Conservation (phyloP, 805 yeast genomes). For the Cyberlindnera mississippiensis region DNA sequence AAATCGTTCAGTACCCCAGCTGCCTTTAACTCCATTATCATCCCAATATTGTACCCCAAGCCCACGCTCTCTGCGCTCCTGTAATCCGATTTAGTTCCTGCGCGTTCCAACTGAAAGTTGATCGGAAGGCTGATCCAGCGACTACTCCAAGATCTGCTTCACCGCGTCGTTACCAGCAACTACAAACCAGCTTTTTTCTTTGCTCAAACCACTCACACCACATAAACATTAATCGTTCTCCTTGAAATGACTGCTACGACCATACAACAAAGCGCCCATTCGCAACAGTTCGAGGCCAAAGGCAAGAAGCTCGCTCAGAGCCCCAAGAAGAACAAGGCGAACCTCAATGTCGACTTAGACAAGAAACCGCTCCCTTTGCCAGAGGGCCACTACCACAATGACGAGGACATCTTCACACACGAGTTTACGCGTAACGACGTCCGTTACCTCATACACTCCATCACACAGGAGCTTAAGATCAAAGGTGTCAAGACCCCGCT, state of each 20-base stretch:
- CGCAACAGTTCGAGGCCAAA: slow-evolving; percentile 16
- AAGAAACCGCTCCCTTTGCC: slow-evolving; percentile 20
- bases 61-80: no score
- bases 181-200: no score
- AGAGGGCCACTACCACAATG: slow-evolving; percentile 6
- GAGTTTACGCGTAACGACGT: slow-evolving; percentile 63
- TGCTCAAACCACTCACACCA: no score
- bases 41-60: no score
- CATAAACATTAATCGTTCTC: no score
- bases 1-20: no score
- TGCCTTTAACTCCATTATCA: no score
- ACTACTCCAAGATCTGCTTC: no score
- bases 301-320: slow-evolving; percentile 10
- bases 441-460: slow-evolving; percentile 60
- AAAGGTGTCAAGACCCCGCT: slow-evolving; percentile 72
- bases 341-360: slow-evolving; percentile 1
- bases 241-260: no score
- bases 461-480: slow-evolving; percentile 68
- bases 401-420: slow-evolving; percentile 28
- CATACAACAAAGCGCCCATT: slow-evolving; percentile 4
- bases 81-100: no score
- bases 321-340: slow-evolving; percentile 11
- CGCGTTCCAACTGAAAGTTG: background rate
- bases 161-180: no score
- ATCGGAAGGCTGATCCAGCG: background rate